Conservation (phyloP, 176 grass and related monocot genomes). For the Triticum monococcum region DNA sequence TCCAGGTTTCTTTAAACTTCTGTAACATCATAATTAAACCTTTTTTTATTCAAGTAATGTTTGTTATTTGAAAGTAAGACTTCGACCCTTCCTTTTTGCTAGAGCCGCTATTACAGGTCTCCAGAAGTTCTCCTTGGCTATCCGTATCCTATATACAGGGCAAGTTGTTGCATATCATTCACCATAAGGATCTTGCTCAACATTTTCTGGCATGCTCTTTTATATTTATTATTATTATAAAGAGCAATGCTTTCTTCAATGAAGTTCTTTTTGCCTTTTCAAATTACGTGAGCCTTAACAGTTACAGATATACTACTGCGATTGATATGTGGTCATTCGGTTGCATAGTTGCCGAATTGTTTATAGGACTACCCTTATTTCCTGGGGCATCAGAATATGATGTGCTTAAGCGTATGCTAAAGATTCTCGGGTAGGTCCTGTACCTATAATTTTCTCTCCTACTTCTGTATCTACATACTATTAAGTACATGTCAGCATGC, state of each 20-base stretch:
- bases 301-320: constrained; percentile 73
- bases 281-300: constrained; percentile 52
- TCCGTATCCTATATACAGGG: constrained; percentile 75
- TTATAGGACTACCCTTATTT: constrained; percentile 96
- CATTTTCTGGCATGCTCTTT: constrained; percentile 7
- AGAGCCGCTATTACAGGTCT: constrained; percentile 99
- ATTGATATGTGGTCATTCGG: constrained; percentile 99
- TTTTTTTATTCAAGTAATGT: constrained; percentile 19
- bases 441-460: constrained; percentile 2
- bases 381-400: constrained; percentile 95
- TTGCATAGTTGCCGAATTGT: constrained; percentile 91
- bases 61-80: constrained; percentile 26
- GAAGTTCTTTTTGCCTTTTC: neutral
- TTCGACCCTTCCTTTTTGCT: constrained; percentile 41
- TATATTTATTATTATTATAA: neutral
- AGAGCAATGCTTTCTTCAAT: neutral
- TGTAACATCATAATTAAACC: constrained; percentile 8
- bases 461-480: constrained; percentile 21
- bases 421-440: constrained; percentile 69
- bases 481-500: neutral
- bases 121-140: constrained; percentile 98
- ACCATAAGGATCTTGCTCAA: constrained; percentile 14
- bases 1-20: constrained; percentile 64
- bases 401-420: constrained; percentile 81
- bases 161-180: constrained; percentile 16